These are phyloP conservation scores for Hirschioporus abietinus DNA, from an alignment of 768 basidiomycete genomes.

Conservation along the genomic window DNA sequence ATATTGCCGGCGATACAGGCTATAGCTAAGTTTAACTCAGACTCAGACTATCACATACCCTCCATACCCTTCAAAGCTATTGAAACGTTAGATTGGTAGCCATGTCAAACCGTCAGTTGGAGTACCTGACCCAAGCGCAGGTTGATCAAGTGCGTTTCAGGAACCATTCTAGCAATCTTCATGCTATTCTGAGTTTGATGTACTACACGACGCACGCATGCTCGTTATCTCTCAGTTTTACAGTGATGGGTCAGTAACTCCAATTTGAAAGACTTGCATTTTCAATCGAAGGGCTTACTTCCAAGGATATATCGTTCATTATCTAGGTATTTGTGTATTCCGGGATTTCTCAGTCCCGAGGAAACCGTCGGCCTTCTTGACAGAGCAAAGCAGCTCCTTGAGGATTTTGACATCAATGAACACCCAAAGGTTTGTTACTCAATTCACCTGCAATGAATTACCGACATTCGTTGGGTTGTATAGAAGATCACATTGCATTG, in stretches of 20 bases:
- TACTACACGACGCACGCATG: neutral
- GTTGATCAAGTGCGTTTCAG: slow-evolving; percentile 44
- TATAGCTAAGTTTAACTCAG: neutral
- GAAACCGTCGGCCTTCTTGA: slow-evolving; percentile 57
- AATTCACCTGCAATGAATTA: neutral
- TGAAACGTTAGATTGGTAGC: neutral
- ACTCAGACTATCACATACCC: neutral
- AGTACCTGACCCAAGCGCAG: slow-evolving; percentile 52
- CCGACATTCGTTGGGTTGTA: neutral
- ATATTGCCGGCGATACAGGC: neutral
- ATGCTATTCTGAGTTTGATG: slow-evolving; percentile 2
- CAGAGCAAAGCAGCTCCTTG: slow-evolving; percentile 70
- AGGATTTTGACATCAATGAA: slow-evolving; percentile 68
- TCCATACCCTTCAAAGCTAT: neutral
- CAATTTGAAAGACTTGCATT: neutral
- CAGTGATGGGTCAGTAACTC: slow-evolving; percentile 44
- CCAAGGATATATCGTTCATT: neutral
- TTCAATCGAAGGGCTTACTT: neutral
- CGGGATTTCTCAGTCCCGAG: slow-evolving; percentile 57
- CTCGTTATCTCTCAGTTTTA: slow-evolving; percentile 40
- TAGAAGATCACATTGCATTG: neutral
- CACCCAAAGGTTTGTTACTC: slow-evolving; percentile 67
- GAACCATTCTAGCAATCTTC: slow-evolving; percentile 9
- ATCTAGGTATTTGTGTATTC: slow-evolving; percentile 72
- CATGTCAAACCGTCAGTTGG: slow-evolving; percentile 14